Percentiles rank a stretch among this genome's conserved stretches.
Conservation (phyloP, 83 land plant genomes). For the Picea abies region DNA sequence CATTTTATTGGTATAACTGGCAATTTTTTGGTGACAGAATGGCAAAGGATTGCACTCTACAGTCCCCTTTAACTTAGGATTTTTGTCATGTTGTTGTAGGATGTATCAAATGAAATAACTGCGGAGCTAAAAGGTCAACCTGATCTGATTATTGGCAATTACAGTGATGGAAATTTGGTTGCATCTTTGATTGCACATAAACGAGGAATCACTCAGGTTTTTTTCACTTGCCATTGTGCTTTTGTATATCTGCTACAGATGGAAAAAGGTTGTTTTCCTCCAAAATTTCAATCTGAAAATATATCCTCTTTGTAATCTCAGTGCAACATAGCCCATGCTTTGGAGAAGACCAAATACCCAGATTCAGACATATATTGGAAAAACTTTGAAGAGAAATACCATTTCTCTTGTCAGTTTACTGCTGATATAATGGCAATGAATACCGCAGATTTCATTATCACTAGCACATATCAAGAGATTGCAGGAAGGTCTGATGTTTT, state of each 20-base stretch:
- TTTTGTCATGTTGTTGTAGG: too few species aligned
- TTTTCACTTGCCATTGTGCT: neutral
- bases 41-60: too few species aligned
- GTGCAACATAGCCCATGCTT: slow-evolving; percentile 82
- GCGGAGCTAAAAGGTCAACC: too few species aligned
- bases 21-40: too few species aligned
- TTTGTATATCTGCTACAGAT: neutral
- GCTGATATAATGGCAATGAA: slow-evolving; percentile 82
- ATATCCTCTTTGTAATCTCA: slow-evolving; percentile 14
- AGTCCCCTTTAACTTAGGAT: too few species aligned
- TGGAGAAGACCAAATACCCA: slow-evolving; percentile 86
- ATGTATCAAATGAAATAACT: too few species aligned
- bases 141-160: too few species aligned
- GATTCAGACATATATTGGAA: slow-evolving; percentile 81
- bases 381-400: slow-evolving; percentile 71
- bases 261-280: neutral
- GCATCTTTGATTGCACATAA: too few species aligned
- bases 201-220: slow-evolving; percentile 65
- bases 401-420: slow-evolving; percentile 82
- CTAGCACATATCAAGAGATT: slow-evolving; percentile 81
- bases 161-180: too few species aligned
- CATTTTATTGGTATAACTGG: too few species aligned
- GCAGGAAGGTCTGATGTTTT: slow-evolving; percentile 66
- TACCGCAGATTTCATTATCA: slow-evolving; percentile 74
- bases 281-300: neutral